Percentiles rank a stretch among this genome's conserved stretches.
Conservation (phyloP, 2,329 filamentous ascomycete genomes). For the Calonectria pteridis region DNA sequence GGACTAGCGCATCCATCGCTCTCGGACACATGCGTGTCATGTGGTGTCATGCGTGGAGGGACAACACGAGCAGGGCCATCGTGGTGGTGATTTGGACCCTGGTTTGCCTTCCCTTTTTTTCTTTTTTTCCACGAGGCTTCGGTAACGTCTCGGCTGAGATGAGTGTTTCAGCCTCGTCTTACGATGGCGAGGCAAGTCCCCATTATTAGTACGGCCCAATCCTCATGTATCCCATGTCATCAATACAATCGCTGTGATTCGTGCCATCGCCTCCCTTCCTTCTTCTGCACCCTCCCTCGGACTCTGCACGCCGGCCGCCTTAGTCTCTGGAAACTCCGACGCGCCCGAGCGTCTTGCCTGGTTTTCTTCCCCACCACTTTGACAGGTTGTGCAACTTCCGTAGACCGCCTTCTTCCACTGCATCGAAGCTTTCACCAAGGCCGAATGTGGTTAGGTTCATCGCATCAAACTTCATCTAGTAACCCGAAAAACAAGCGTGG, state of each 20-base stretch:
- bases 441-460: background rate
- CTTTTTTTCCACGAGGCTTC: background rate
- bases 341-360: background rate
- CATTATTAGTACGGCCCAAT: background rate
- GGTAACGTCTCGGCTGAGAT: background rate
- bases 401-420: background rate
- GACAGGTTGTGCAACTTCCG: background rate
- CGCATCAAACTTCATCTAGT: background rate
- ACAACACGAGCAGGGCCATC: background rate
- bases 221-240: background rate
- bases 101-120: background rate
- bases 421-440: background rate
- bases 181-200: background rate
- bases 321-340: background rate
- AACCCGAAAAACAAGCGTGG: background rate
- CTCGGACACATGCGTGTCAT: conserved; percentile 2
- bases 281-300: background rate
- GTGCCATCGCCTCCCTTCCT: background rate
- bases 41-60: background rate
- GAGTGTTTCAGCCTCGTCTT: background rate
- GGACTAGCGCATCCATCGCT: background rate
- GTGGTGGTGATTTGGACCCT: background rate
- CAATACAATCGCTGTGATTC: background rate
- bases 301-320: background rate
- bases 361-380: background rate